Evolutionary conservation across 768 basidiomycete species (phyloP).

Genomic region (Tephrocybe rancida): DNA sequence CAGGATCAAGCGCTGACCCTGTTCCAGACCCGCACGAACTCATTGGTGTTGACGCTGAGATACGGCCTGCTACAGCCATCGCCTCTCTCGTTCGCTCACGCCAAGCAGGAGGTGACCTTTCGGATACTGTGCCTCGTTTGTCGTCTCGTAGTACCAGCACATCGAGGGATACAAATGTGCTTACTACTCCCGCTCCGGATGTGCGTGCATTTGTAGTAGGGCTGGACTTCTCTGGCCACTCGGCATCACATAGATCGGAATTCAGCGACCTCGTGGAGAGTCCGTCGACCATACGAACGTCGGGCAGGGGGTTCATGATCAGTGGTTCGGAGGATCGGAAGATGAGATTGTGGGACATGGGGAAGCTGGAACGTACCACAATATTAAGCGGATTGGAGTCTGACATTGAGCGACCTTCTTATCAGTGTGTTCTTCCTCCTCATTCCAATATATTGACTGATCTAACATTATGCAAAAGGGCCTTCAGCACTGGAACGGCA

Average conservation of each 20-base stretch:
- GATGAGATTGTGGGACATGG: conserved; percentile 88
- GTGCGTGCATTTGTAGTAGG: conserved; percentile 73
- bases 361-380: conserved; percentile 67
- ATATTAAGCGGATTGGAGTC: conserved; percentile 80
- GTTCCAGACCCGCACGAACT: conserved; percentile 56
- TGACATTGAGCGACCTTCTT: conserved; percentile 76
- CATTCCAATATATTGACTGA: not conserved
- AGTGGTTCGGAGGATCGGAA: conserved; percentile 91
- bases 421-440: conserved; percentile 53
- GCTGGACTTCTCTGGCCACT: conserved; percentile 75
- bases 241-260: conserved; percentile 52
- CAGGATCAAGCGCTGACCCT: conserved; percentile 46
- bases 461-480: conserved; percentile 22
- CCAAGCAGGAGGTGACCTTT: conserved; percentile 33
- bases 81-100: conserved; percentile 77
- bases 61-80: conserved; percentile 72
- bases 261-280: conserved; percentile 46
- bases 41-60: conserved; percentile 56
- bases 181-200: conserved; percentile 59
- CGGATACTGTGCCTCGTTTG: conserved; percentile 29
- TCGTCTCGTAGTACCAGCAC: conserved; percentile 36
- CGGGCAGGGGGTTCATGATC: conserved; percentile 71
- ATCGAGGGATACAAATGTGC: conserved; percentile 28
- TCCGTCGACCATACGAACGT: conserved; percentile 37
- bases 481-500: conserved; percentile 43